Evolutionary conservation across 768 basidiomycete species (phyloP).

Genomic region (Auricularia heimuer): DNA sequence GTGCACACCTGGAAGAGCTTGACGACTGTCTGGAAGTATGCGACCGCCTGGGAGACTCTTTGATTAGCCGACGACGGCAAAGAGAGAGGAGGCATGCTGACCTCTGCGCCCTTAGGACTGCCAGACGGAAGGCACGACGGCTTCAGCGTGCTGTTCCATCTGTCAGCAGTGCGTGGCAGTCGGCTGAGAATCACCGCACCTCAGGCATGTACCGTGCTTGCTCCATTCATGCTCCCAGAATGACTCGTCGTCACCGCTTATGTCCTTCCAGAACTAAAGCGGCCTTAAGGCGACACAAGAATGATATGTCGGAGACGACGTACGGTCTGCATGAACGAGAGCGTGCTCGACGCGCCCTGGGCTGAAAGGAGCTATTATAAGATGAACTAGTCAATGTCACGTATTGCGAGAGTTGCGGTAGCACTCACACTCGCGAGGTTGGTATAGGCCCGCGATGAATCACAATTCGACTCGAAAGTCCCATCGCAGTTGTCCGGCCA

Average conservation of each 20-base stretch:
- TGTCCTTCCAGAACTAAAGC: constrained; percentile 50
- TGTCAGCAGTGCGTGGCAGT: neutral
- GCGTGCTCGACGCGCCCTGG: constrained; percentile 49
- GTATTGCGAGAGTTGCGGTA: too few relatives aligned
- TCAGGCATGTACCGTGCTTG: constrained; percentile 50
- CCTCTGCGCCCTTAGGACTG: constrained; percentile 54
- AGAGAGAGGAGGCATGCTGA: constrained; percentile 14
- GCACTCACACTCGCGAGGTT: constrained; percentile 30
- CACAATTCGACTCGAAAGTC: constrained; percentile 24
- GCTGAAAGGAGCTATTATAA: constrained; percentile 38
- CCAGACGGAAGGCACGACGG: constrained; percentile 49
- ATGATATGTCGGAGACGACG: neutral
- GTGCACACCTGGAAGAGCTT: constrained; percentile 40
- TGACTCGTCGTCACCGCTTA: constrained; percentile 44
- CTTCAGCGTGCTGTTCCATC: constrained; percentile 40
- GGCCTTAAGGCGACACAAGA: constrained; percentile 16
- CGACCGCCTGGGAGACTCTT: constrained; percentile 41
- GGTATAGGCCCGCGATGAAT: constrained; percentile 36
- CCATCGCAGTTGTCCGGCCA: constrained; percentile 42
- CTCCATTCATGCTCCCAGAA: constrained; percentile 77
- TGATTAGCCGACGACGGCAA: constrained; percentile 1
- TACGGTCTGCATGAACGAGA: constrained; percentile 44
- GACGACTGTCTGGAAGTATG: constrained; percentile 50
- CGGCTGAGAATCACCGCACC: constrained; percentile 11
- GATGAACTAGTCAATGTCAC: neutral